A percentile compares a stretch with the other conserved stretches of the same genome.
Evolutionary conservation across 257 asterid species (phyloP).

Genomic region (Verbena officinalis): DNA sequence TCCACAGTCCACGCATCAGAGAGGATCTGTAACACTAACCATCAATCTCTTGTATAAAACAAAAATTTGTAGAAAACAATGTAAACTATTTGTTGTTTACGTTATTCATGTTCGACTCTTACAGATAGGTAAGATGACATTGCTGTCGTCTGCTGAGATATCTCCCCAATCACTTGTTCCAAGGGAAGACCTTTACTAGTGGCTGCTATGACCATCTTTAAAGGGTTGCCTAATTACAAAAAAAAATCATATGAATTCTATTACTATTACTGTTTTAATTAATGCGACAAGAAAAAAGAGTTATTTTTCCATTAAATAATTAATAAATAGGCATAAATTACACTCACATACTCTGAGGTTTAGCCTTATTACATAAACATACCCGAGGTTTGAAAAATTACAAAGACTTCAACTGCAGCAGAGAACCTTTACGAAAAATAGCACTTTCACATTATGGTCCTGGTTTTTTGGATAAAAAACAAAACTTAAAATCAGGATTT

Average conservation of each 20-base stretch:
- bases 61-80: not conserved
- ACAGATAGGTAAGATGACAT: constrained; percentile 69
- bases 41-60: constrained; percentile 41
- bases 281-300: not conserved
- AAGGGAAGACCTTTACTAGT: constrained; percentile 49
- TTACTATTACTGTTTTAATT: not conserved
- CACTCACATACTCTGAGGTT: too few relatives aligned
- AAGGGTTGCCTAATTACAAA: constrained; percentile 55
- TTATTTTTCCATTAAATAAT: too few relatives aligned
- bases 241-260: not conserved
- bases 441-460: too few relatives aligned
- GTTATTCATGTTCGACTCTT: constrained; percentile 36
- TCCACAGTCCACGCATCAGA: constrained; percentile 50
- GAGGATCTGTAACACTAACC: constrained; percentile 49
- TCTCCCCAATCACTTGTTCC: constrained; percentile 48
- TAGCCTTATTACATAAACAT: too few relatives aligned
- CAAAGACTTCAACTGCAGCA: too few relatives aligned
- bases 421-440: too few relatives aligned
- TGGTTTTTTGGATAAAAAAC: too few relatives aligned
- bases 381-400: too few relatives aligned
- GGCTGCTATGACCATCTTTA: constrained; percentile 47
- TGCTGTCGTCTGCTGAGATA: constrained; percentile 47
- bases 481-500: too few relatives aligned
- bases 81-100: not conserved
- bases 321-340: too few relatives aligned